These are phyloP conservation scores for Phytophthora pseudosyringae DNA, from an alignment of 352 stramenopile genomes.

Conservation along the genomic window DNA sequence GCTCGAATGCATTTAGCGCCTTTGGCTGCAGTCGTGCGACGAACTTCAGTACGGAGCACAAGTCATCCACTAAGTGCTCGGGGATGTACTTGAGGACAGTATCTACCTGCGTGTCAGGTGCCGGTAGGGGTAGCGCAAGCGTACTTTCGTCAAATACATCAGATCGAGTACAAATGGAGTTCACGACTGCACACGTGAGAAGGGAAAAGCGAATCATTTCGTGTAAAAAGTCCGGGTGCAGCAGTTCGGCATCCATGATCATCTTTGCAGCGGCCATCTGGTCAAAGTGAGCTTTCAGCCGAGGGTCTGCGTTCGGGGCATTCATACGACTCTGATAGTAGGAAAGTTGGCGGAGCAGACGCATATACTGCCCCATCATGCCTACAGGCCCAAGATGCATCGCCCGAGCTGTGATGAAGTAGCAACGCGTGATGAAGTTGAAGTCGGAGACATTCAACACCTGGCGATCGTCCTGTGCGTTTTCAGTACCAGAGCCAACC, in stretches of 20 bases:
- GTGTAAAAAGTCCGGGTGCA: conserved; percentile 82
- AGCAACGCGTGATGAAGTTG: conserved; percentile 97
- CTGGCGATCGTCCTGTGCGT: conserved; percentile 36
- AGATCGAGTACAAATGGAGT: conserved; percentile 51
- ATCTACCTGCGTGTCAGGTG: conserved; percentile 34
- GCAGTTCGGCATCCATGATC: conserved; percentile 77
- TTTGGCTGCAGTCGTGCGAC: conserved; percentile 89
- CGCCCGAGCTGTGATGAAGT: conserved; percentile 94
- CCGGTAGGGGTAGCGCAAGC: conserved; percentile 48
- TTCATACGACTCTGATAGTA: conserved; percentile 90
- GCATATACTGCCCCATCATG: conserved; percentile 84
- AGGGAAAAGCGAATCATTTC: conserved; percentile 79
- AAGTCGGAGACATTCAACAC: conserved; percentile 63
- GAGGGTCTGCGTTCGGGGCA: conserved; percentile 62
- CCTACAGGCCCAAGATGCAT: conserved; percentile 93
- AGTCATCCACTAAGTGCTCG: conserved; percentile 96
- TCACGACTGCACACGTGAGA: conserved; percentile 70
- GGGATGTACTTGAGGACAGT: conserved; percentile 85
- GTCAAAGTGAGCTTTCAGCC: conserved; percentile 80
- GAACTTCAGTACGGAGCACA: conserved; percentile 93
- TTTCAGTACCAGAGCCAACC: conserved; percentile 30
- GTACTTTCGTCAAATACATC: conserved; percentile 19
- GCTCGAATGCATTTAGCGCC: conserved; percentile 81
- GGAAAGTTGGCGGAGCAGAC: conserved; percentile 90
- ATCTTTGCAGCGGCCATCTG: conserved; percentile 75